Evolutionary conservation across 768 basidiomycete species (phyloP).

Genomic region (Boletus vermiculosoides): DNA sequence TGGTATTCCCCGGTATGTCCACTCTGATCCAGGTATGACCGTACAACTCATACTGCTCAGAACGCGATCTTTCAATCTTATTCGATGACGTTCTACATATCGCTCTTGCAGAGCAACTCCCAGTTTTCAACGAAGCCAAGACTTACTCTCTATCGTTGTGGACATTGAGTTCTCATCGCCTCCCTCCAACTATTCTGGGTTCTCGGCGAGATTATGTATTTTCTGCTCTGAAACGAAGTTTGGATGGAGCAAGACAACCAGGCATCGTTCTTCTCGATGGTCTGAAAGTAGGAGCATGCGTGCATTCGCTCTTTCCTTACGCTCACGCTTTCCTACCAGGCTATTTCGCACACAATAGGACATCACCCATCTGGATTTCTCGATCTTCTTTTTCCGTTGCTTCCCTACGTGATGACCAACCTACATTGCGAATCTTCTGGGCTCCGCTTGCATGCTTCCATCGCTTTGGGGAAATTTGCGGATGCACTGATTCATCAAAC

Average conservation of each 20-base stretch:
- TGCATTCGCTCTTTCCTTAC: neutral
- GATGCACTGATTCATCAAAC: slow-evolving; percentile 29
- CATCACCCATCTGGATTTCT: slow-evolving; percentile 17
- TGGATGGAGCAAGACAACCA: slow-evolving; percentile 31
- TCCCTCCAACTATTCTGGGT: slow-evolving; percentile 43
- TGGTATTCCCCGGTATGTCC: slow-evolving; percentile 50
- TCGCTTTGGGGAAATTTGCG: slow-evolving; percentile 27
- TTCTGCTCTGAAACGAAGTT: slow-evolving; percentile 35
- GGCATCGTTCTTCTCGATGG: slow-evolving; percentile 22
- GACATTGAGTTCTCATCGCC: slow-evolving; percentile 48
- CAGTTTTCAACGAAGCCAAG: slow-evolving; percentile 42
- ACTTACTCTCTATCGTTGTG: slow-evolving; percentile 48
- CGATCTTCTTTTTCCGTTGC: slow-evolving; percentile 16
- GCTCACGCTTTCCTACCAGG: slow-evolving; percentile 19
- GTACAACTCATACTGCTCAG: slow-evolving; percentile 30
- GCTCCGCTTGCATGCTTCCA: slow-evolving; percentile 22
- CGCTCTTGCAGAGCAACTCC: slow-evolving; percentile 33
- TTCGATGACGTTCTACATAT: slow-evolving; percentile 47
- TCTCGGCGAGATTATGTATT: slow-evolving; percentile 34
- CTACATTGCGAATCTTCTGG: slow-evolving; percentile 15
- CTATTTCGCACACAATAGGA: slow-evolving; percentile 24
- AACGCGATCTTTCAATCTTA: slow-evolving; percentile 42
- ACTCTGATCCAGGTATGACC: neutral
- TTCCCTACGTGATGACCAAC: slow-evolving; percentile 21
- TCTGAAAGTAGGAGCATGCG: slow-evolving; percentile 25